These are phyloP conservation scores for Elaeis oleifera DNA, from an alignment of 202 grass and related monocot genomes.

Conservation along the genomic window DNA sequence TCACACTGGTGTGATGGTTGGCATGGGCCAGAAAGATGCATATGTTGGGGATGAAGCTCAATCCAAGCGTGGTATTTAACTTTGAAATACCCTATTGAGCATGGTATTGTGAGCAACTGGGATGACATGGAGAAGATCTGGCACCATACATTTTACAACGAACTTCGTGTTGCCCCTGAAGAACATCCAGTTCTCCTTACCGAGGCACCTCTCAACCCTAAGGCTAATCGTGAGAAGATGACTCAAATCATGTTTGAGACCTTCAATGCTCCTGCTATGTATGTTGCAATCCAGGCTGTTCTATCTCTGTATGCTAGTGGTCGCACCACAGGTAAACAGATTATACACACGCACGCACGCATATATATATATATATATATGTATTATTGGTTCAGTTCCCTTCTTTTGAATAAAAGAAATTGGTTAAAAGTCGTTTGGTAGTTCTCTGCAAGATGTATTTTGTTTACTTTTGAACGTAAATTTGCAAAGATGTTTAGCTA, in stretches of 20 bases:
- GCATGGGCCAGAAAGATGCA: conserved; percentile 1
- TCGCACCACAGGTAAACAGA: not conserved
- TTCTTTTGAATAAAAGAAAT: too few relatives aligned
- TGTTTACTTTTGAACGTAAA: too few relatives aligned
- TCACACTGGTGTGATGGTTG: conserved; percentile 4
- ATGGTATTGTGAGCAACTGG: conserved; percentile 3
- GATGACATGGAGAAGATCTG: conserved; percentile 7
- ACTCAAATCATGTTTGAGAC: conserved; percentile 8
- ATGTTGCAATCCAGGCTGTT: not conserved
- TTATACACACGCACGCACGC: too few relatives aligned
- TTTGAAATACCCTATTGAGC: conserved; percentile 5
- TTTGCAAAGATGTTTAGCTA: too few relatives aligned
- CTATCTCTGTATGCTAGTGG: not conserved
- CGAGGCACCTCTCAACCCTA: conserved; percentile 4
- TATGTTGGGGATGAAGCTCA: conserved; percentile 2
- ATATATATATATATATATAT: too few relatives aligned
- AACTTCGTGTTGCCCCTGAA: conserved; percentile 5
- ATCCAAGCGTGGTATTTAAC: conserved; percentile 4
- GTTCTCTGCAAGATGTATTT: too few relatives aligned
- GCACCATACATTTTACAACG: conserved; percentile 1
- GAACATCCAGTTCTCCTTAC: not conserved
- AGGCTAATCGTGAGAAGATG: conserved; percentile 4
- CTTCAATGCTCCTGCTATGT: conserved; percentile 1
- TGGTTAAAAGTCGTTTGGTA: too few relatives aligned
- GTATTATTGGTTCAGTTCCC: too few relatives aligned